Evolutionary conservation across 805 yeast genomes (phyloP).

Genomic region (Metschnikowia orientalis): DNA sequence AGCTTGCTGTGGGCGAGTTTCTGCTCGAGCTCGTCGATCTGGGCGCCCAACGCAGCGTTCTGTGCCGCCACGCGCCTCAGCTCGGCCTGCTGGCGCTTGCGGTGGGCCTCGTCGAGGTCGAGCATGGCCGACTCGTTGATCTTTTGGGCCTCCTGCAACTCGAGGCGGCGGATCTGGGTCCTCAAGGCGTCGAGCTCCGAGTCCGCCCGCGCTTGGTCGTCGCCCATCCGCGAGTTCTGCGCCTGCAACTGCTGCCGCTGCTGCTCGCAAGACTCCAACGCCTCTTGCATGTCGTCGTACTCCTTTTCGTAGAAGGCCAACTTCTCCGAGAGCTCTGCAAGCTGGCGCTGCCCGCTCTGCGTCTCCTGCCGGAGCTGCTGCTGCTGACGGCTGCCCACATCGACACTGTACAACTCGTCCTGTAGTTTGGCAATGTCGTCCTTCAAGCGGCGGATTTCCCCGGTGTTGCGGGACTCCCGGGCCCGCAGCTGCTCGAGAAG

Average conservation of each 20-base stretch:
- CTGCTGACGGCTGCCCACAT: constrained; percentile 14
- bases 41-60: constrained; percentile 32
- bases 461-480: constrained; percentile 18
- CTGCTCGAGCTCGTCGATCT: constrained; percentile 31
- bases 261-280: constrained; percentile 21
- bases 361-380: constrained; percentile 11
- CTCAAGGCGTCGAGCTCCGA: constrained; percentile 27
- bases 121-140: constrained; percentile 18
- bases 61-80: constrained; percentile 20
- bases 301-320: constrained; percentile 28
- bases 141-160: constrained; percentile 15
- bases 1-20: constrained; percentile 22
- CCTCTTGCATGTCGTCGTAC: constrained; percentile 23
- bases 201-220: constrained; percentile 20
- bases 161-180: constrained; percentile 12
- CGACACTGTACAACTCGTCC: constrained; percentile 19
- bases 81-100: constrained; percentile 24
- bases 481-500: constrained; percentile 23
- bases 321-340: constrained; percentile 23
- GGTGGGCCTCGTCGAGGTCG: constrained; percentile 22
- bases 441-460: constrained; percentile 21
- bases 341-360: constrained; percentile 6
- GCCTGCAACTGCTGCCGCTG: constrained; percentile 22
- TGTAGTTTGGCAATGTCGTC: constrained; percentile 27
- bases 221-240: constrained; percentile 15